Evolutionary conservation across 2,329 filamentous ascomycete species (phyloP).

Genomic region (Botrytis galanthina): DNA sequence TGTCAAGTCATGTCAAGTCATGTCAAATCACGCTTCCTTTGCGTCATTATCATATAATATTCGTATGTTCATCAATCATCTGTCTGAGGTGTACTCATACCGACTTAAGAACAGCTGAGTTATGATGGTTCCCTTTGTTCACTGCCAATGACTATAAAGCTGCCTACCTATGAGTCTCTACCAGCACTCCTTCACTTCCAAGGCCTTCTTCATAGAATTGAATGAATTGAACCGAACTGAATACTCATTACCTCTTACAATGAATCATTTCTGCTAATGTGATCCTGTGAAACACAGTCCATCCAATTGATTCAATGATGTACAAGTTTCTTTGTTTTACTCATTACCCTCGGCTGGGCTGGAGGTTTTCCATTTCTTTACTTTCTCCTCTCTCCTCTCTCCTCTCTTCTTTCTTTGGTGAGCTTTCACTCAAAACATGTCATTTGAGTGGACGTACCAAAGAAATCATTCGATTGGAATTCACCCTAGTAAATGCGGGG

Average conservation of each 20-base stretch:
- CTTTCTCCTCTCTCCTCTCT: neutral
- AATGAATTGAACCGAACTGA: neutral
- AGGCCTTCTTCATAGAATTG: neutral
- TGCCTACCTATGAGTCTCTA: neutral
- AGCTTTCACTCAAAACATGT: neutral
- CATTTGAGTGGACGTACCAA: neutral
- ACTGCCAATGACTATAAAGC: neutral
- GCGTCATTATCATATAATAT: neutral
- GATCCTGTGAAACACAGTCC: neutral
- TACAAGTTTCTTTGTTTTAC: neutral
- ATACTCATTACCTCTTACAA: neutral
- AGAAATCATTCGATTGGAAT: constrained; percentile 12
- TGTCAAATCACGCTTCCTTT: neutral
- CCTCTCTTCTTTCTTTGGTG: neutral
- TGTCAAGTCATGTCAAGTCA: neutral
- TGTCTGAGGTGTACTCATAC: neutral
- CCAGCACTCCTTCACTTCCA: too few species aligned
- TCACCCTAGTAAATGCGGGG: constrained; percentile 11
- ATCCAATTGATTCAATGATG: neutral
- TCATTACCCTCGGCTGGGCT: neutral
- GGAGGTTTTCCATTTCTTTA: neutral
- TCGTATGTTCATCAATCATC: neutral
- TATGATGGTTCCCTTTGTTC: neutral
- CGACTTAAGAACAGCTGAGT: neutral
- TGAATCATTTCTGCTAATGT: too few species aligned